Percentiles rank a stretch among this genome's conserved stretches.
Conservation (phyloP, 345 rosid species). For the Kernera saxatilis region DNA sequence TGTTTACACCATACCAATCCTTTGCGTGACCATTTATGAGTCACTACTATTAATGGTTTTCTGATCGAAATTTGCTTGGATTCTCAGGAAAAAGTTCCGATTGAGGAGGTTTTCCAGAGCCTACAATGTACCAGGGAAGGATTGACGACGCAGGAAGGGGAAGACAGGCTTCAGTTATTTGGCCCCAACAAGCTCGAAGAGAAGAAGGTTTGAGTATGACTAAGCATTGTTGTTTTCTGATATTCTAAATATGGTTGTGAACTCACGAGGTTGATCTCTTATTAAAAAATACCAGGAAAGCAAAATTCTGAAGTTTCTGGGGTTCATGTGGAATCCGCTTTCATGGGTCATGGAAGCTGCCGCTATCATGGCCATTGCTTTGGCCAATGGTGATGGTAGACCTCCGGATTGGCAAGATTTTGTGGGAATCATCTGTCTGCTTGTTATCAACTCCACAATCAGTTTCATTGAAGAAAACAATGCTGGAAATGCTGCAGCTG, state of each 20-base stretch:
- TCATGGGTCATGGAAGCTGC: conserved; percentile 44
- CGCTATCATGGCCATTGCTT: conserved; percentile 38
- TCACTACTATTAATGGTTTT: not conserved
- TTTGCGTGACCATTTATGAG: not conserved
- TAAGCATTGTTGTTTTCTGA: conserved; percentile 17
- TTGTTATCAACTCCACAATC: conserved; percentile 38
- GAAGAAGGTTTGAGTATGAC: conserved; percentile 40
- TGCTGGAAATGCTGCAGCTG: conserved; percentile 38
- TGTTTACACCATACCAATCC: not conserved
- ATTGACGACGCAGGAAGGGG: conserved; percentile 64
- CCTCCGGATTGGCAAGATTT: conserved; percentile 43
- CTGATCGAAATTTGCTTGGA: not conserved
- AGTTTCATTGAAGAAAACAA: conserved; percentile 41
- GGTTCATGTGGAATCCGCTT: conserved; percentile 42
- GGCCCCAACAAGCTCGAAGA: conserved; percentile 97
- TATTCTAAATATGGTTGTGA: not conserved
- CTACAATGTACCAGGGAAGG: conserved; percentile 80
- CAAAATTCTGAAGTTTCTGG: conserved; percentile 29
- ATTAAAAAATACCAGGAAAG: conserved; percentile 4
- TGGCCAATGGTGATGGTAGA: conserved; percentile 35
- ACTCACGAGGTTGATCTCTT: not conserved
- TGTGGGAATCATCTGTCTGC: conserved; percentile 39
- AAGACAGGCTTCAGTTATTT: conserved; percentile 62
- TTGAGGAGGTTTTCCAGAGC: conserved; percentile 83
- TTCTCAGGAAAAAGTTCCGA: conserved; percentile 70